These are phyloP conservation scores for Pachyrhizus erosus DNA, from an alignment of 306 rosid genomes.

Conservation along the genomic window DNA sequence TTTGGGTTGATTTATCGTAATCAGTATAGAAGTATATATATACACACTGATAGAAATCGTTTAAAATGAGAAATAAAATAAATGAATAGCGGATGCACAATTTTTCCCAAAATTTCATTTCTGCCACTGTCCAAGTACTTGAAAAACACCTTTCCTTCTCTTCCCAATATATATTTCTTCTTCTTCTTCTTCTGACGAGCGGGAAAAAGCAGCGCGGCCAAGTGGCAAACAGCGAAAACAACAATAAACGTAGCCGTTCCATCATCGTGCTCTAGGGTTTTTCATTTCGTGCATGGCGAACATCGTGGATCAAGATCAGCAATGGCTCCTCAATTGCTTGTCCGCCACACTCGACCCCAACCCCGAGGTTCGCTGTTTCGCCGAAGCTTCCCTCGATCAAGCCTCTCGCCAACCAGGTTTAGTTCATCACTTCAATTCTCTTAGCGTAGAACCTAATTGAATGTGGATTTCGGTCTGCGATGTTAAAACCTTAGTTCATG, in stretches of 20 bases:
- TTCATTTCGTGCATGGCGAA: slow-evolving; percentile 54
- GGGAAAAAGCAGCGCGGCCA: slow-evolving; percentile 50
- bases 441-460: background rate
- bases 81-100: too few species aligned
- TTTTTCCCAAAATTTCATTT: slow-evolving; percentile 13
- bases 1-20: too few species aligned
- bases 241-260: slow-evolving; percentile 17
- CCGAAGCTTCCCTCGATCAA: slow-evolving; percentile 92
- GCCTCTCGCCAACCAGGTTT: slow-evolving; percentile 92
- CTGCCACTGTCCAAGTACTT: slow-evolving; percentile 39
- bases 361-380: slow-evolving; percentile 85
- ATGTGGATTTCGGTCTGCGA: background rate
- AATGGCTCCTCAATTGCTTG: slow-evolving; percentile 88
- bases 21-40: too few species aligned
- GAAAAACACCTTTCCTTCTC: background rate
- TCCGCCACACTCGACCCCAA: slow-evolving; percentile 92
- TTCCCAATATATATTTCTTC: background rate
- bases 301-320: slow-evolving; percentile 82
- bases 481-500: background rate
- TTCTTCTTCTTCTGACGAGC: slow-evolving; percentile 35
- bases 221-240: background rate
- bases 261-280: slow-evolving; percentile 41
- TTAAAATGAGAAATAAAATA: too few species aligned
- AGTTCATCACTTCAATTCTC: background rate
- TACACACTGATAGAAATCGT: too few species aligned